Evolutionary conservation across 169 alveolate species (phyloP), one percentile per base, ranked within the genome.

Genomic region (Cystoisospora suis): DNA sequence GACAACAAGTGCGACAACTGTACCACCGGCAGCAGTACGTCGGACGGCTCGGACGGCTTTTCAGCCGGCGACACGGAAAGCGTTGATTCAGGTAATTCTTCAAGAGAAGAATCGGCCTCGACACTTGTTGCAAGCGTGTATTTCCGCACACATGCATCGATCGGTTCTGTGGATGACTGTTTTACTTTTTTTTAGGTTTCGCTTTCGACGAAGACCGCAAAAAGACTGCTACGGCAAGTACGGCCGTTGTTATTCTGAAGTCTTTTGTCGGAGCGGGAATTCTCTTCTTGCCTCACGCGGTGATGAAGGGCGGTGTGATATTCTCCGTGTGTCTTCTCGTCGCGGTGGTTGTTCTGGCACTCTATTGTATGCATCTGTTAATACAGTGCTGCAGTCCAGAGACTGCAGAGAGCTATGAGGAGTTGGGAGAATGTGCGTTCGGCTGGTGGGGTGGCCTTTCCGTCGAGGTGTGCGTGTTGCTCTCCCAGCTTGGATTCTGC

Each of bases 401-500:
- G 17, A 3, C 75, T 32, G 75, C 44, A 0, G 49, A 32, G 47
- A 80, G 88, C 75, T 80, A 80, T 49, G 88, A 46, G 36, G 75
- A 80, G 23, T 36, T 80, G 0, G 88, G 75, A 7, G 75, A 80
- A 0, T 0, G 1, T 5, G 88, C 88, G 56, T 20, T 80, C 34
- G 88, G 88, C 42, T 2, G 23, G 6, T 29, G 47, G 88, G 88
- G 88, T 12, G 75, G 75, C n/a, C 27, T 80, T 34, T 27, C 46
- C 29, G 36, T 80, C 45, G 75, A 80, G 75, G n/a, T 49, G 29
- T 80, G 69, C 75, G 75, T 80, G 45, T n/a, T 46, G 29, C 7
- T 80, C 46, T 47, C 75, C 27, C 88, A 80, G 75, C 70, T 80
- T 29, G 88, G 88, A 47, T 80, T 80, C 75, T 46, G 70, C 75